These are phyloP conservation scores for Saccharomycopsis selenospora DNA, from an alignment of 805 yeast species.

Conservation along the genomic window DNA sequence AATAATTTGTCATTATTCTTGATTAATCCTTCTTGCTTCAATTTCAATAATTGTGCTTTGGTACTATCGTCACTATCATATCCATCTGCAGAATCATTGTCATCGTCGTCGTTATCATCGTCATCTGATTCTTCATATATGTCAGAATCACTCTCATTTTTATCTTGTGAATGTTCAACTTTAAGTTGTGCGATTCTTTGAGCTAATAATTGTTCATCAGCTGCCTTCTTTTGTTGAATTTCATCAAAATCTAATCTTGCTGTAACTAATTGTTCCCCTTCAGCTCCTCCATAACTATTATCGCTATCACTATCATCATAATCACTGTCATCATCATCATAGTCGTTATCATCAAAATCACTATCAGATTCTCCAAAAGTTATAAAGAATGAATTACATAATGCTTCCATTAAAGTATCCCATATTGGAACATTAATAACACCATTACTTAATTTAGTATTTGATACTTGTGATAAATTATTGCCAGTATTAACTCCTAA, in stretches of 20 bases:
- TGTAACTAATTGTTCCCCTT: background rate
- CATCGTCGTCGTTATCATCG: too few relatives aligned
- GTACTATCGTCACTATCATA: conserved; percentile 22
- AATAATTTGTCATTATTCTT: conserved; percentile 8
- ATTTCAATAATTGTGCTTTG: conserved; percentile 11
- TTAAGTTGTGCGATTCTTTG: background rate
- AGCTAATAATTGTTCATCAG: background rate
- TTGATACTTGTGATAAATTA: background rate
- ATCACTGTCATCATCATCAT: conserved; percentile 5
- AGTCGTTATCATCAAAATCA: conserved; percentile 10
- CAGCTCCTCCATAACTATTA: conserved; percentile 5
- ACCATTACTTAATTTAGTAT: conserved; percentile 1
- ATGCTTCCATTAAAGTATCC: conserved; percentile 22
- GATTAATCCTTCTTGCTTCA: conserved; percentile 16
- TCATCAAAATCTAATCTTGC: conserved; percentile 8
- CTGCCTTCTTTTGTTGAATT: background rate
- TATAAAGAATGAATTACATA: conserved; percentile 15
- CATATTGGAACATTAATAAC: conserved; percentile 20
- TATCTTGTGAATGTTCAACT: background rate
- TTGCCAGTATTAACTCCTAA: conserved; percentile 2
- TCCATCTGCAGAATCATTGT: background rate
- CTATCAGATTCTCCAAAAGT: conserved; percentile 14
- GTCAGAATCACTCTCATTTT: background rate
- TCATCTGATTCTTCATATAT: background rate
- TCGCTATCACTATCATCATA: background rate